phyloP scores from a whole-genome alignment of 2,329 filamentous ascomycete genomes.

The Blumeria graminis region DNA sequence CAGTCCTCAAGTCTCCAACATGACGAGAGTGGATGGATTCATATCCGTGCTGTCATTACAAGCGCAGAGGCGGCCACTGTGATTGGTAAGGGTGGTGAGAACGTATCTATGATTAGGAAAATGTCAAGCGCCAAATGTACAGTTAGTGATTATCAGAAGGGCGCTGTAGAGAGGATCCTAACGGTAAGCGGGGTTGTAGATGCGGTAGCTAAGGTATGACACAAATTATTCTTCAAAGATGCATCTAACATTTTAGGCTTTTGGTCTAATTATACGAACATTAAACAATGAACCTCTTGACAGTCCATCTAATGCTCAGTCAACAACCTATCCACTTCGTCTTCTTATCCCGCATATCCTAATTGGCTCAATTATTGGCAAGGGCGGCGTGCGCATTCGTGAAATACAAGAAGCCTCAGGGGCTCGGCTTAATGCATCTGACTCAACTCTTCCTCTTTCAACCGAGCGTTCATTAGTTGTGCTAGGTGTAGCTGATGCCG shows the following conservation, averaged over 20 bases:
- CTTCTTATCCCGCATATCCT: slow-evolving; percentile 90
- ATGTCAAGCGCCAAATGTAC: slow-evolving; percentile 95
- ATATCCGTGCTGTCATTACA: slow-evolving; percentile 88
- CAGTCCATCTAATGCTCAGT: slow-evolving; percentile 69
- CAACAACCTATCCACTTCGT: slow-evolving; percentile 90
- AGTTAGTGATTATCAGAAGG: slow-evolving; percentile 92
- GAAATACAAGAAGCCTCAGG: slow-evolving; percentile 97
- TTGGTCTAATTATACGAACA: slow-evolving; percentile 92
- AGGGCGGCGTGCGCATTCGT: slow-evolving; percentile 82
- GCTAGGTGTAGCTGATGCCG: slow-evolving; percentile 89
- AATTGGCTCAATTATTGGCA: slow-evolving; percentile 96
- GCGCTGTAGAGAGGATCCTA: slow-evolving; percentile 88
- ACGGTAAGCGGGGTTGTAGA: slow-evolving; percentile 94
- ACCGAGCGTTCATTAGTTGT: slow-evolving; percentile 96
- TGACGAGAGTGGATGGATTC: slow-evolving; percentile 90
- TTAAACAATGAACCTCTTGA: slow-evolving; percentile 90
- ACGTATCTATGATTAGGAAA: slow-evolving; percentile 88
- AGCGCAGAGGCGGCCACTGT: slow-evolving; percentile 93
- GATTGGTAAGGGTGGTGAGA: slow-evolving; percentile 96
- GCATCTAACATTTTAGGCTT: slow-evolving; percentile 35
- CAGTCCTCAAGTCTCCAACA: slow-evolving; percentile 29
- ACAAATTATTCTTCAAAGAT: background rate
- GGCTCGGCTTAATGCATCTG: slow-evolving; percentile 85
- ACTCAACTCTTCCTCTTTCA: slow-evolving; percentile 79
- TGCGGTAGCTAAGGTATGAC: slow-evolving; percentile 72